Base-by-base conservation (phyloP, 1,284 basidiomycete species). In the Sanghuangporus baumii region DNA sequence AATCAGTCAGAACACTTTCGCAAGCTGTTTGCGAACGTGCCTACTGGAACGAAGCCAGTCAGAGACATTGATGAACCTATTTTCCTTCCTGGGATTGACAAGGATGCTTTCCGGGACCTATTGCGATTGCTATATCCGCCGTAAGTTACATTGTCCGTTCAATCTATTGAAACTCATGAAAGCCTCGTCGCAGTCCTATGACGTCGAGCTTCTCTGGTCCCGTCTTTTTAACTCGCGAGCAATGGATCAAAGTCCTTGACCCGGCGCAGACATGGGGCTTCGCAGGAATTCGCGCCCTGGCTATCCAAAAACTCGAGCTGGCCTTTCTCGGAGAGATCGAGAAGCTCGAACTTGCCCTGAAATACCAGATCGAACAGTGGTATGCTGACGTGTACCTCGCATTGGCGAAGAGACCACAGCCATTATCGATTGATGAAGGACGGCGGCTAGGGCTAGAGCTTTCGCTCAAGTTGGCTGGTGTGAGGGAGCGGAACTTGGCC, bases 1-100 rank as follows among this genome's bases (percentile, higher is more conserved):
- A 57, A 63, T 23, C 56, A 58, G 12, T 62, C 61, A 4, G 43
- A 51, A 38, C 26, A 58, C 37, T 62, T 62, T 37, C 61, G 56
- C 8, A 38, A 43, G 31, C 48, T 62, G 55, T 62, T 57, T 26
- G 36, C 55, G 14, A 43, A 23, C 43, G 16, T 14, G n/a, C n/a
- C n/a, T 12, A n/a, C 11, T 4, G 57, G n/a, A 18, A 18, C 20
- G 3, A 18, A 47, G 14, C 40, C 26, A 11, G 54, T 40, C 18
- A 23, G 46, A 41, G 46, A 43, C 20, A 54, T 56, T n/a, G 31
- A 47, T 7, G 55, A 48, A n/a, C 54, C 54, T 14, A 56, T 61
- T 14, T 38, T 26, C 46, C 52, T 61, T 54, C 54, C 43, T 12
- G 60, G 52, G 8, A 46, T 61, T 16, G 46, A 61, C 16, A 50